Conservation (phyloP, 805 yeast species). For the Metschnikowia noctiluminum region DNA sequence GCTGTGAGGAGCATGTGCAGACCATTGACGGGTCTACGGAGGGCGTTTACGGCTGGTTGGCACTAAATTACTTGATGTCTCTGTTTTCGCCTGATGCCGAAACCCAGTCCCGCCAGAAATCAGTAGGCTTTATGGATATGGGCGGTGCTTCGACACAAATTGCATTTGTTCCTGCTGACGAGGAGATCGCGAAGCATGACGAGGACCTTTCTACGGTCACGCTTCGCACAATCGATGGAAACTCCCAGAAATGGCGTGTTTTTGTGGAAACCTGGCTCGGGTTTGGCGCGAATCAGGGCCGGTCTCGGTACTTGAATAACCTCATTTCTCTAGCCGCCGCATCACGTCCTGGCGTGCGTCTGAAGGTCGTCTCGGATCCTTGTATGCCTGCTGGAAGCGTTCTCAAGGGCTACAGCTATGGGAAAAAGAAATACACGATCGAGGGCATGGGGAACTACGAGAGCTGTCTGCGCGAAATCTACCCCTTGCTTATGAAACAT, state of each 20-base stretch:
- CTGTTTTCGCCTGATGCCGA: constrained; percentile 46
- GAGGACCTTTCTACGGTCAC: constrained; percentile 71
- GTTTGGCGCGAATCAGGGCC: constrained; percentile 94
- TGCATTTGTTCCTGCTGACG: constrained; percentile 77
- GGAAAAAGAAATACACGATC: constrained; percentile 47
- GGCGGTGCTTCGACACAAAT: constrained; percentile 98
- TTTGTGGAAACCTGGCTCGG: constrained; percentile 98
- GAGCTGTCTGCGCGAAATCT: constrained; percentile 64
- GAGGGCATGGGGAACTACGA: constrained; percentile 79
- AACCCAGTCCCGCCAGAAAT: constrained; percentile 36
- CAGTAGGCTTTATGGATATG: constrained; percentile 97
- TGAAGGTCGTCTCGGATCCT: constrained; percentile 53
- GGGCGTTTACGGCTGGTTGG: constrained; percentile 95
- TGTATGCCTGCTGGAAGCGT: constrained; percentile 70
- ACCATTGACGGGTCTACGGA: constrained; percentile 93
- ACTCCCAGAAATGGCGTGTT: constrained; percentile 70
- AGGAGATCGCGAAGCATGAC: constrained; percentile 59
- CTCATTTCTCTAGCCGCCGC: constrained; percentile 36
- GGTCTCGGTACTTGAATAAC: constrained; percentile 63
- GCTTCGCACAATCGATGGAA: constrained; percentile 69
- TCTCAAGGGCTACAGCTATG: constrained; percentile 41
- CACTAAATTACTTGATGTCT: constrained; percentile 78
- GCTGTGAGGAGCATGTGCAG: constrained; percentile 70
- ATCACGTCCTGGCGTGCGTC: constrained; percentile 7
- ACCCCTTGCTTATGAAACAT: constrained; percentile 75